Evolutionary conservation across 116 monocot genomes (phyloP).

Genomic region (Papilionanthe hybrid): DNA sequence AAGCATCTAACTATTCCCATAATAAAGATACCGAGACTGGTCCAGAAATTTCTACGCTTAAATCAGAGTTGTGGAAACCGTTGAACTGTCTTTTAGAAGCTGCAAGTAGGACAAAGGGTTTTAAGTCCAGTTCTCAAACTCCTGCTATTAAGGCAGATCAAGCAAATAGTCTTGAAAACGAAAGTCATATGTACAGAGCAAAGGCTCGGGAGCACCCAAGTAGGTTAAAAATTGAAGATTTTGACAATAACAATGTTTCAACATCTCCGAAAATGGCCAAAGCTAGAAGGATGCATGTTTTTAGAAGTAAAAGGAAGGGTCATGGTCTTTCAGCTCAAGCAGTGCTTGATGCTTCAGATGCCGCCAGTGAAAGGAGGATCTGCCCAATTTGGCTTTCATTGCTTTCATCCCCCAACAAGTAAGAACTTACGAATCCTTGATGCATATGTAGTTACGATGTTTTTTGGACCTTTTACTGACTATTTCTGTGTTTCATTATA

Average conservation of each 20-base stretch:
- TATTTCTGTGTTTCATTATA: neutral
- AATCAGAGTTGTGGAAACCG: slow-evolving; percentile 83
- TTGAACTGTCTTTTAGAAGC: slow-evolving; percentile 86
- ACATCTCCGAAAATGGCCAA: slow-evolving; percentile 17
- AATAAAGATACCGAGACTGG: slow-evolving; percentile 42
- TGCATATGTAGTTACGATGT: neutral
- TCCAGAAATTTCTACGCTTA: slow-evolving; percentile 31
- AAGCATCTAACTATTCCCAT: slow-evolving; percentile 26
- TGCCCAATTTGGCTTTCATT: slow-evolving; percentile 85
- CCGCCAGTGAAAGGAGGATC: slow-evolving; percentile 38
- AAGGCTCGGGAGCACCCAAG: slow-evolving; percentile 30
- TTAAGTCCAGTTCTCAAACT: slow-evolving; percentile 37
- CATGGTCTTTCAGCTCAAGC: slow-evolving; percentile 39
- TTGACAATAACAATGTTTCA: slow-evolving; percentile 32
- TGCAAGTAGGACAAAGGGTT: slow-evolving; percentile 60
- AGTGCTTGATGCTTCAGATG: slow-evolving; percentile 48
- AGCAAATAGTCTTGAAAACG: slow-evolving; percentile 34
- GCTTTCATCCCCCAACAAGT: slow-evolving; percentile 59
- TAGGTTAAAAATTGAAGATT: slow-evolving; percentile 48
- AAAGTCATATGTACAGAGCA: slow-evolving; percentile 20
- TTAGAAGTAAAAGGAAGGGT: slow-evolving; percentile 35
- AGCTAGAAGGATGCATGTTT: slow-evolving; percentile 35
- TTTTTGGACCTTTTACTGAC: neutral
- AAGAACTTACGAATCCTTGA: slow-evolving; percentile 18
- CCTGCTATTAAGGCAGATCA: slow-evolving; percentile 46